Evolutionary conservation across 2,329 filamentous ascomycete genomes (phyloP).

Genomic region (Parastagonospora avenae): DNA sequence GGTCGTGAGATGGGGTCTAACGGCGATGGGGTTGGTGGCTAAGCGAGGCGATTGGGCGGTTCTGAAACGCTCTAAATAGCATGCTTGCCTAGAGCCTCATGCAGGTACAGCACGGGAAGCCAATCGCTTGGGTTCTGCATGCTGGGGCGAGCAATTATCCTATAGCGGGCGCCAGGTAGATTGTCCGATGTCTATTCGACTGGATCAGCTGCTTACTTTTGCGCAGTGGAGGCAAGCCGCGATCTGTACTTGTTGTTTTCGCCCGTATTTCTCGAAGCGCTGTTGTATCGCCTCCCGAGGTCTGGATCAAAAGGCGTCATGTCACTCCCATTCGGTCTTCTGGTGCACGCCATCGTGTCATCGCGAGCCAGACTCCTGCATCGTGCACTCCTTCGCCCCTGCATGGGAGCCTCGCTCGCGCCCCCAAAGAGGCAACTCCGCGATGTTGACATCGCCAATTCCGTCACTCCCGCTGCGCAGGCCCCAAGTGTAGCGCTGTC

Average conservation of each 20-base stretch:
- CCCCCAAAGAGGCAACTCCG: conserved; percentile 6
- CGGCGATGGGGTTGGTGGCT: conserved; percentile 15
- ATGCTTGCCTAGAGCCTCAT: conserved; percentile 25
- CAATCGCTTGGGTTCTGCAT: conserved; percentile 18
- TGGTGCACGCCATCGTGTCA: background rate
- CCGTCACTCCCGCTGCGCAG: conserved; percentile 13
- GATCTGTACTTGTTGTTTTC: background rate
- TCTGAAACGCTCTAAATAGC: conserved; percentile 38
- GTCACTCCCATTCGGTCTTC: background rate
- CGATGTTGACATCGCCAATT: conserved; percentile 5
- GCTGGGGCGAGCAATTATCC: conserved; percentile 2
- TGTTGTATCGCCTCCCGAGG: background rate
- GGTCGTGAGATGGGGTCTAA: conserved; percentile 23
- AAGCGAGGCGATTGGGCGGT: conserved; percentile 26
- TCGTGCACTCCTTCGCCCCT: conserved; percentile 10
- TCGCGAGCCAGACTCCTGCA: conserved; percentile 1
- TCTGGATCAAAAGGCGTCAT: background rate
- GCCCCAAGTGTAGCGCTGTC: conserved; percentile 16
- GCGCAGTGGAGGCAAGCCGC: background rate
- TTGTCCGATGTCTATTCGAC: conserved; percentile 10
- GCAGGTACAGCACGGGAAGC: conserved; percentile 21
- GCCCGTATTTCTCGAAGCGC: background rate
- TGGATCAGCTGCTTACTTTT: conserved; percentile 3
- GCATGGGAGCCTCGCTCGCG: conserved; percentile 12
- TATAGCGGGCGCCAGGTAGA: conserved; percentile 19